Percentiles rank a stretch among this genome's conserved stretches.
These are phyloP conservation scores for Anthostomella pinea DNA, from an alignment of 2,329 filamentous ascomycete genomes.

Conservation along the genomic window DNA sequence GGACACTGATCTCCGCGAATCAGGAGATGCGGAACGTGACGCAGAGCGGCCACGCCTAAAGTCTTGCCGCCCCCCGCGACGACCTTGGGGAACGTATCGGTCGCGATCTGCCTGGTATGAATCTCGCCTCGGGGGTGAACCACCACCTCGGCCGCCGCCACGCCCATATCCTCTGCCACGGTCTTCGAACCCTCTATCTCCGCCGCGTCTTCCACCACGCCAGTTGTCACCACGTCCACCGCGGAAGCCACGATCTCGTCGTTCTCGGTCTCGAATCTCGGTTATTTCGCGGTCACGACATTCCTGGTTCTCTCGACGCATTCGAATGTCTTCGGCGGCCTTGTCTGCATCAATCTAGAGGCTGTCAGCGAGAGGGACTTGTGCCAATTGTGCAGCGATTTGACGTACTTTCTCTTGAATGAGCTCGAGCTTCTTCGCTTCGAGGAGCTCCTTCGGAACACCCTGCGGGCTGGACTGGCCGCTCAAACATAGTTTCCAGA, in stretches of 20 bases:
- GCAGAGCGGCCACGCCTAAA: conserved; percentile 41
- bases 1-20: conserved; percentile 35
- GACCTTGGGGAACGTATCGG: conserved; percentile 52
- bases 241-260: conserved; percentile 49
- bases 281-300: conserved; percentile 70
- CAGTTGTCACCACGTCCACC: conserved; percentile 53
- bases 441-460: conserved; percentile 88
- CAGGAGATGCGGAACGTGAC: conserved; percentile 36
- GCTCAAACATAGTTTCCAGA: conserved; percentile 90
- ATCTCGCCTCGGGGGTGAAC: conserved; percentile 47
- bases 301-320: conserved; percentile 67
- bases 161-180: conserved; percentile 45
- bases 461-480: conserved; percentile 86
- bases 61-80: conserved; percentile 40
- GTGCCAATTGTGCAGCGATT: neutral
- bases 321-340: conserved; percentile 71
- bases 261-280: conserved; percentile 64
- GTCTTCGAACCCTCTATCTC: conserved; percentile 48
- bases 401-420: conserved; percentile 82
- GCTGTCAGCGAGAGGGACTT: conserved; percentile 6
- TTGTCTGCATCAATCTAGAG: conserved; percentile 75
- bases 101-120: conserved; percentile 43
- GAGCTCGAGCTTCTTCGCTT: conserved; percentile 93
- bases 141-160: conserved; percentile 38
- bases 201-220: conserved; percentile 47